Percentiles rank a stretch among this genome's conserved stretches.
Evolutionary conservation across 345 rosid species (phyloP).

Genomic region (Citrus hindsii): DNA sequence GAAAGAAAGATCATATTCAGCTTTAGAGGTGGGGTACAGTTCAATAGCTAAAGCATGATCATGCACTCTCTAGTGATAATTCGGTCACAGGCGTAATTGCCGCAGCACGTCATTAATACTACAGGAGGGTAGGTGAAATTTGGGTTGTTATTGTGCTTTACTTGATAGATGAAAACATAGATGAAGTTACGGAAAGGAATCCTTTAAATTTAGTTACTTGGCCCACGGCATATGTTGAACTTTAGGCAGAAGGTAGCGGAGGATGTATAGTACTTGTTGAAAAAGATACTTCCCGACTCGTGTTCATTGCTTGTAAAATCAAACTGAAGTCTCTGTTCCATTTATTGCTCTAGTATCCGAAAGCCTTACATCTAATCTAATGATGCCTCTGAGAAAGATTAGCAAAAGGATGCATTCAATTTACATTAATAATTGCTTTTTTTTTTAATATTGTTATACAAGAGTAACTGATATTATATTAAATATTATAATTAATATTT

Average conservation of each 20-base stretch:
- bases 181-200: neutral
- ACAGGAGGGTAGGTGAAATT: constrained; percentile 20
- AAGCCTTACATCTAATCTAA: neutral
- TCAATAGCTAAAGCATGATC: too few species aligned
- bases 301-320: neutral
- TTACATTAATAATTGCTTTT: neutral
- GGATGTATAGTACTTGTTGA: neutral
- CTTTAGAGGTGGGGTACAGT: too few species aligned
- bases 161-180: neutral
- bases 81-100: constrained; percentile 19
- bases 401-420: neutral
- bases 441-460: too few species aligned
- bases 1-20: too few species aligned
- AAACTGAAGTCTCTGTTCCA: neutral
- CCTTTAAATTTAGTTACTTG: neutral
- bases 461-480: too few species aligned
- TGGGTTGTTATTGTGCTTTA: neutral
- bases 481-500: too few species aligned
- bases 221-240: neutral
- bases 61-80: constrained; percentile 8
- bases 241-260: neutral
- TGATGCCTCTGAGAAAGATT: neutral
- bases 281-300: neutral
- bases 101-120: neutral
- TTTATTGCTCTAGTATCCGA: neutral